Base-by-base conservation (phyloP, 192 early-diverging fungal genomes). In the Irineochytrium annulatum region DNA sequence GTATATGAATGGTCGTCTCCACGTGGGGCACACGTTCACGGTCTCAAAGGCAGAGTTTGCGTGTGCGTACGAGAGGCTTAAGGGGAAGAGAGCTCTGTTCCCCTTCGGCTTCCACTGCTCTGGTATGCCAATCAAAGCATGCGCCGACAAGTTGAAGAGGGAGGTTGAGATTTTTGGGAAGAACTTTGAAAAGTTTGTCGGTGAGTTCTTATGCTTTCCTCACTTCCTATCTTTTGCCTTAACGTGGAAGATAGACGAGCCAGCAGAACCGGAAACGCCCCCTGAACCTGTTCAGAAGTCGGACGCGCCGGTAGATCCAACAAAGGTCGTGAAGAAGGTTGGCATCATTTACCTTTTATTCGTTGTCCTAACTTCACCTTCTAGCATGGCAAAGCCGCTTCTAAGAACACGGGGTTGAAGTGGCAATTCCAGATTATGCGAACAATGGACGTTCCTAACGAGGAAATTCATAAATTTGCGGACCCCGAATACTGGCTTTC, bases 381-480 rank as follows among this genome's bases (percentile, higher is more conserved):
- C 44, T 26, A 70, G 70, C 67, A 94, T 71, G 86, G 89, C 70
- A 99, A 99, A 76, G 85, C 85, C 28, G 85, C 79, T 14, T 87
- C 93, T 64, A 99, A 99, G 80, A 79, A 81, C 34, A 88, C 88
- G 62, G 82, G 78, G 27, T 69, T 80, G 41, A 89, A 86, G 65
- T 95, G 93, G 66, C 95, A 97, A 71, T 99, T 97, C 86, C 92
- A 97, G 72, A 94, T 97, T 64, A 91, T 99, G 94, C 83, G 83
- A 61, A 75, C 79, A 46, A 86, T 91, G 70, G 94, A 93, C 33
- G 82, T 99, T 44, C 80, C 88, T 39, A 80, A 77, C 39, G 84
- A 86, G 39, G 93, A 99, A 37, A 97, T 99, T 67, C 87, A 91
- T 63, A 82, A 89, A 63, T 99, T 99, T 76, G 84, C 89, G 32